These are phyloP conservation scores for Flaveria sonorensis DNA, from an alignment of 129 eudicot genomes.

Conservation along the genomic window DNA sequence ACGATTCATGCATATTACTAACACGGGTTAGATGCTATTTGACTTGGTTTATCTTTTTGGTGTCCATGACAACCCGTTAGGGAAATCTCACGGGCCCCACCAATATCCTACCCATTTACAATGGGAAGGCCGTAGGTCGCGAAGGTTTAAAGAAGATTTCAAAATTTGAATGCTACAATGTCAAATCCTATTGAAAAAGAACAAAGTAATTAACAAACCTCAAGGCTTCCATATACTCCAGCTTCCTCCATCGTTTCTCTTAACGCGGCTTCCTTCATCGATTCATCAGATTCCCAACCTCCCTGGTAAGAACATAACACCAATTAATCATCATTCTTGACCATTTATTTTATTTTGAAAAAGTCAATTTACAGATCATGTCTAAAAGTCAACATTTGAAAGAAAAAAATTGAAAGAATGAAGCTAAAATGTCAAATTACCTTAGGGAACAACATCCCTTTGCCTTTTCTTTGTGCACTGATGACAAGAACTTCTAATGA, in stretches of 20 bases:
- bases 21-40: neutral
- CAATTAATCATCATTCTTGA: neutral
- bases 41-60: slow-evolving; percentile 1
- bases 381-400: neutral
- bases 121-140: neutral
- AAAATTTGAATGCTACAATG: neutral
- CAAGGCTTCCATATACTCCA: slow-evolving; percentile 70
- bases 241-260: slow-evolving; percentile 88
- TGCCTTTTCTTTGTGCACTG: slow-evolving; percentile 73
- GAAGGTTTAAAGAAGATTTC: neutral
- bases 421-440: slow-evolving; percentile 32
- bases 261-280: slow-evolving; percentile 62
- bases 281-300: slow-evolving; percentile 81
- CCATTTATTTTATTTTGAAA: neutral
- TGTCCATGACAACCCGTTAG: neutral
- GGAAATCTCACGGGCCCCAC: neutral
- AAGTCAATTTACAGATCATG: slow-evolving; percentile 24
- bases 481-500: slow-evolving; percentile 77
- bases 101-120: neutral
- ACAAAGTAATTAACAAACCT: slow-evolving; percentile 47
- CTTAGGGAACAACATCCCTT: slow-evolving; percentile 92
- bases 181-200: neutral
- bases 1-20: slow-evolving; percentile 1
- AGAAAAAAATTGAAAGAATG: slow-evolving; percentile 2
- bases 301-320: slow-evolving; percentile 43